Base-by-base conservation (phyloP, 495 filamentous ascomycete genomes). In the Aspergillus sclerotioniger region DNA sequence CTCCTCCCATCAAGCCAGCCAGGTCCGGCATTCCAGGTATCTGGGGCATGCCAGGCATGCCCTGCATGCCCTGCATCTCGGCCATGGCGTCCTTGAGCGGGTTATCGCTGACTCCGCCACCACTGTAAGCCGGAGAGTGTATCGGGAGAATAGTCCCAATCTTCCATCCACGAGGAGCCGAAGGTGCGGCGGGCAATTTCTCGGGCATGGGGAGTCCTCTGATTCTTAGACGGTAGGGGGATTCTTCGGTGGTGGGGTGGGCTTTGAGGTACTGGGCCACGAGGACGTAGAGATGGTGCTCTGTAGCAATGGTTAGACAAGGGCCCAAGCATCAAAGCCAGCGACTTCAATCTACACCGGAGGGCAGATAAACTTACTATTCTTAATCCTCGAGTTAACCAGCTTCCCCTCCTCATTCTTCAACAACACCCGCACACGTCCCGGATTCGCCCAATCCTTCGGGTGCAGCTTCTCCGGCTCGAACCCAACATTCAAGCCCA, bases 1-100 rank as follows among this genome's bases (percentile, higher is more conserved):
- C 67, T 10, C 56, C 63, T 8, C 71, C 72, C 46, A 67, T 65
- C 70, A 77, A 67, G 7, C 63, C 68, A n/a, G 68, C 70, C 76
- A 77, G 77, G 44, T 69, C 70, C 33, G 71, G 69, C 66, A 69
- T 76, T 49, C 71, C 76, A 0, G 75, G 73, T 59, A 77, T 73
- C 45, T 75, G 73, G 0, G 74, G 76, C 49, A 77, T 80, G 1
- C 74, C 80, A 16, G 77, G 79, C 64, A 80, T 80, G 13, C 86
- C 86, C 54, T 72, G 62, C 68, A 80, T 76, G 56, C 75, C 79
- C 66, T 84, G 80, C 91, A 97, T 95, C 77, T 95, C 91, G 44
- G 83, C 85, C 93, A 98, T 96, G 78, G 97, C 96, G 59, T 98
- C 92, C 79, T 94, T 92, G 62, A 98, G 84, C 25, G 96, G 89